Evolutionary conservation across 345 rosid species (phyloP), one percentile per base, ranked within the genome.

Genomic region (Rhodamnia argentea): DNA sequence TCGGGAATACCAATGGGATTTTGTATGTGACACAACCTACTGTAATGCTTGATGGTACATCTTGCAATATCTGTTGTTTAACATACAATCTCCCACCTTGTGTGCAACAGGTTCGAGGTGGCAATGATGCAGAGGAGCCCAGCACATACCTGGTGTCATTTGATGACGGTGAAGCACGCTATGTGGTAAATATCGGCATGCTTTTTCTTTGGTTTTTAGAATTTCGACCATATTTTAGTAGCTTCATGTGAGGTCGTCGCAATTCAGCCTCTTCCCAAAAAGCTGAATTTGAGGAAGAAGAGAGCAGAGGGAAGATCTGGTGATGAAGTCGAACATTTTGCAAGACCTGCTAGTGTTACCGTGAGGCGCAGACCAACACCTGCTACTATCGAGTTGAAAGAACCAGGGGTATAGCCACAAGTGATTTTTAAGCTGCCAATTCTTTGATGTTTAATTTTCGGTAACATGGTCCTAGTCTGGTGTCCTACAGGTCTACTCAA

Each of bases 1-100:
- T 87, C 94, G 99, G 5, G 99, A 95, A 88, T 97, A 97, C 91
- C 84, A 93, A 53, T 97, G 99, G 99, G 94, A 95, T 92, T 70
- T 70, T 70, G 99, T 97, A 94, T 59, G 99, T 94, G 78, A 81
- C 52, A 9, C 15, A 20, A 74, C 52, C 85, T 88, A 57, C 8
- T 24, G 59, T 83, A 37, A 29, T 9, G 84, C 82, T 37, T 20
- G 81, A 70, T 70, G 26, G 47, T 22, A 9, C 47, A 70, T 70
- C 81, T 70, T 70, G 81, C 47, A 20, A 37, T 37, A 18, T 70
- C 81, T 70, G 81, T 70, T 70, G 44, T 87, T 52, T 50, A 32
- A 52, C 22, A 75, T 59, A 50, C 89, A 62, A 70, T 52, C 62
- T 78, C 82, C 56, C 88, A 56, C 10, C 82, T 76, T 52, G 86